A percentile compares a stretch with the other conserved stretches of the same genome.
phyloP scores from a whole-genome alignment of 768 basidiomycete species.

The Suillus cothurnatus region DNA sequence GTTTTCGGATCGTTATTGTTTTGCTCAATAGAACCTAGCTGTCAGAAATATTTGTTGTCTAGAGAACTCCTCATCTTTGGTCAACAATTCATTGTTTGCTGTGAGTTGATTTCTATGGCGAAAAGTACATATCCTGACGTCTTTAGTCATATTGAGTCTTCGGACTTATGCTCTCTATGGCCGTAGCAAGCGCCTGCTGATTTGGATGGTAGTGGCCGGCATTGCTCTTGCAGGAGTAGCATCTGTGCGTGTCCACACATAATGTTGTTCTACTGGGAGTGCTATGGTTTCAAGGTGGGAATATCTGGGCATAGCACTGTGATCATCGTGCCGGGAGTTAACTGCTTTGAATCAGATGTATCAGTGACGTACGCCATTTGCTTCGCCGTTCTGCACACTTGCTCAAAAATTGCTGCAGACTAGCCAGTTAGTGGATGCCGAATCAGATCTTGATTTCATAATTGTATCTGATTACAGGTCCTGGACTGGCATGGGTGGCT shows the following conservation, averaged over 20 bases:
- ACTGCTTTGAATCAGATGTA: not conserved
- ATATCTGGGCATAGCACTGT: not conserved
- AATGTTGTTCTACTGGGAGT: not conserved
- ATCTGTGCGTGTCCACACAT: constrained; percentile 34
- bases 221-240: constrained; percentile 33
- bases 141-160: constrained; percentile 44
- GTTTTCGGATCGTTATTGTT: not conserved
- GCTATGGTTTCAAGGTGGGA: not conserved
- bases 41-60: constrained; percentile 39
- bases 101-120: constrained; percentile 34
- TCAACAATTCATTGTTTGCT: constrained; percentile 48
- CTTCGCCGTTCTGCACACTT: not conserved
- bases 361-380: not conserved
- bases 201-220: constrained; percentile 36
- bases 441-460: not conserved
- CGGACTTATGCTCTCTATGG: constrained; percentile 56
- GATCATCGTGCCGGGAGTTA: not conserved
- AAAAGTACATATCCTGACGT: not conserved
- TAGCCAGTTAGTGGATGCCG: not conserved
- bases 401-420: not conserved
- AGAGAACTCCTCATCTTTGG: constrained; percentile 45
- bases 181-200: constrained; percentile 38
- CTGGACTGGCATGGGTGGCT: constrained; percentile 49
- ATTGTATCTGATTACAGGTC: constrained; percentile 17
- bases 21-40: constrained; percentile 32